phyloP scores from a whole-genome alignment of 805 yeast genomes.

The Myxozyma geophila region DNA sequence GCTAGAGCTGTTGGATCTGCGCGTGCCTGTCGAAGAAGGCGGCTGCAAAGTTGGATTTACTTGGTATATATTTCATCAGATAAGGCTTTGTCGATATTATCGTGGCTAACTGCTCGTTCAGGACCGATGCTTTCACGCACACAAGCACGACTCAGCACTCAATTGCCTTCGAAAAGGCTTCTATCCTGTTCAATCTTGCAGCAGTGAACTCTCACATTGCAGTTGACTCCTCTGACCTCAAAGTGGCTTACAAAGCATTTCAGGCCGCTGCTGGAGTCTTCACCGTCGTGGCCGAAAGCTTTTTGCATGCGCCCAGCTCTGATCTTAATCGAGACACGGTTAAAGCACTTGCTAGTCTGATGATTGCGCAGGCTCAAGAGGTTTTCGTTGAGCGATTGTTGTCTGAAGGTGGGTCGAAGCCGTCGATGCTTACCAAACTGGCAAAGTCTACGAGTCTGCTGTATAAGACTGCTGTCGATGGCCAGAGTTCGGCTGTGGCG shows the following conservation, averaged over 20 bases:
- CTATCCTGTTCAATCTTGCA: constrained; percentile 77
- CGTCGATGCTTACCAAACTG: constrained; percentile 74
- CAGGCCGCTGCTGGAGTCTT: constrained; percentile 82
- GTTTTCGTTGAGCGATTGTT: constrained; percentile 69
- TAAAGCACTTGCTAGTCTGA: constrained; percentile 62
- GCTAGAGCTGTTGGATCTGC: constrained; percentile 74
- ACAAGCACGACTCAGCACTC: constrained; percentile 67
- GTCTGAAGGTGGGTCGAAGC: constrained; percentile 53
- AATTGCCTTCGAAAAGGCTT: constrained; percentile 87
- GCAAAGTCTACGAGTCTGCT: constrained; percentile 63
- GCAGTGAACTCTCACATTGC: constrained; percentile 59
- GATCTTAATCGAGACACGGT: constrained; percentile 76
- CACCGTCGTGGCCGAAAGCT: constrained; percentile 73
- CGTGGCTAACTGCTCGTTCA: constrained; percentile 2
- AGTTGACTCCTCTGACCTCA: constrained; percentile 51
- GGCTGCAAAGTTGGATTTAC: constrained; percentile 66
- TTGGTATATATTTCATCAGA: constrained; percentile 54
- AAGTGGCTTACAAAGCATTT: constrained; percentile 61
- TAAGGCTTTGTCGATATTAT: not conserved
- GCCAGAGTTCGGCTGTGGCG: constrained; percentile 50
- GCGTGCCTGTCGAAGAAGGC: constrained; percentile 68
- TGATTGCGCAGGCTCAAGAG: constrained; percentile 90
- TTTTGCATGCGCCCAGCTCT: constrained; percentile 83
- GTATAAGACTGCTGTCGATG: constrained; percentile 58
- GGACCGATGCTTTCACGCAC: constrained; percentile 63